A percentile compares a stretch with the other conserved stretches of the same genome.
phyloP scores from a whole-genome alignment of 2,329 filamentous ascomycete genomes.

The Neospermospora avenae region DNA sequence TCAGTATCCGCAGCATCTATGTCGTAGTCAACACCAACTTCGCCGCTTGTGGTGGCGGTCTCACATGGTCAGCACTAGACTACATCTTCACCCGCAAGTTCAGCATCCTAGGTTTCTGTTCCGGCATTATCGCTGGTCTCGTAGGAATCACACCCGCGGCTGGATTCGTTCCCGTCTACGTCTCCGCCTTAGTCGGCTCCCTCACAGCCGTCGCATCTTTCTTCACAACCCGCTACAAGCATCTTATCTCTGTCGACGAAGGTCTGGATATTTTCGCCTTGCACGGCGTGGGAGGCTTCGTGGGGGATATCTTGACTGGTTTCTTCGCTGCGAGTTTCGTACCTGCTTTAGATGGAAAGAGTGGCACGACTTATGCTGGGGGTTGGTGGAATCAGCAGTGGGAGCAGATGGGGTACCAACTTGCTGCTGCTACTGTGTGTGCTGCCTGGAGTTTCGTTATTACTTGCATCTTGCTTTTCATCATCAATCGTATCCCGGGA shows the following conservation, averaged over 20 bases:
- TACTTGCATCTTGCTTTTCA: constrained; percentile 7
- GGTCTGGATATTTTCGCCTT: constrained; percentile 7
- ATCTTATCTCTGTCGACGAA: constrained; percentile 7
- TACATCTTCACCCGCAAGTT: constrained; percentile 5
- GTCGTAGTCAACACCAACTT: constrained; percentile 5
- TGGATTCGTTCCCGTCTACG: constrained; percentile 5
- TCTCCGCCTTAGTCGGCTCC: constrained; percentile 3
- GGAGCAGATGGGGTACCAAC: constrained; percentile 7
- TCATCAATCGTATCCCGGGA: constrained; percentile 5
- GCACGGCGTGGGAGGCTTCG: constrained; percentile 2
- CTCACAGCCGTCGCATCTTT: neutral
- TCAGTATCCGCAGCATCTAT: constrained; percentile 5
- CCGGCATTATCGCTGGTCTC: constrained; percentile 3
- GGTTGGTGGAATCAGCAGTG: constrained; percentile 8
- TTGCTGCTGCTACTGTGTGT: constrained; percentile 1
- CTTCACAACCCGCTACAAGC: constrained; percentile 7
- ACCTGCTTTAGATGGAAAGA: neutral
- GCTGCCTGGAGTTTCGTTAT: constrained; percentile 1
- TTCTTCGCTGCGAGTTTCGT: constrained; percentile 8
- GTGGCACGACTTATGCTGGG: neutral
- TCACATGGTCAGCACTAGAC: constrained; percentile 4
- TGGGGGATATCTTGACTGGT: constrained; percentile 2
- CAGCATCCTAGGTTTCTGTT: constrained; percentile 8
- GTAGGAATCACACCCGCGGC: constrained; percentile 9
- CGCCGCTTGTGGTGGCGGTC: constrained; percentile 5